phyloP scores from a whole-genome alignment of 441 rosid species.

The Corymbia calophylla region DNA sequence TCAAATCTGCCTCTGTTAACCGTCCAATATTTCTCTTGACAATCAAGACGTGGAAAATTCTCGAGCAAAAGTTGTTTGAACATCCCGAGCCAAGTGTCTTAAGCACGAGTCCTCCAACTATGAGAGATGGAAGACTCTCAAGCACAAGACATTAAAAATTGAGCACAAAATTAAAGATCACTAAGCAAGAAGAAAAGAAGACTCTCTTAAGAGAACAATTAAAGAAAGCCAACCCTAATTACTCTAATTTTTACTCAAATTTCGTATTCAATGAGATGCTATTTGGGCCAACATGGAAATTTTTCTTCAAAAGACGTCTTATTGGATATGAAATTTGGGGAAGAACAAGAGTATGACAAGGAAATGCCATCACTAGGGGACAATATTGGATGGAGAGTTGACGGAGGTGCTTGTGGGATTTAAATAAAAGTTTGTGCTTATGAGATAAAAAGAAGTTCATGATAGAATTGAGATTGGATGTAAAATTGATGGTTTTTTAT shows the following conservation, averaged over 20 bases:
- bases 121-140: not conserved
- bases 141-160: not conserved
- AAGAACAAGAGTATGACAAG: not conserved
- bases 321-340: not conserved
- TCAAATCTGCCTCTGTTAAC: not conserved
- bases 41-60: not conserved
- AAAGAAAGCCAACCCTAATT: not conserved
- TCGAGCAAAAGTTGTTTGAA: accelerated
- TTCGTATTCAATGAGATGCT: not conserved
- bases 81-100: accelerated
- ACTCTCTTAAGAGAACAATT: too few species aligned
- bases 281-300: not conserved
- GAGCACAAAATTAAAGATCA: not conserved
- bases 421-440: too few species aligned
- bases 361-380: not conserved
- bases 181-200: not conserved
- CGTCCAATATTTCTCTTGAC: not conserved
- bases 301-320: not conserved
- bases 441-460: not conserved
- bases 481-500: too few species aligned
- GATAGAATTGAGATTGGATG: not conserved
- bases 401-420: not conserved
- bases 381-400: not conserved
- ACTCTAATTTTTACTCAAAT: not conserved
- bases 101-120: not conserved